These are phyloP conservation scores for Diacronema lutheri DNA, from an alignment of 78 protist species.

Conservation along the genomic window DNA sequence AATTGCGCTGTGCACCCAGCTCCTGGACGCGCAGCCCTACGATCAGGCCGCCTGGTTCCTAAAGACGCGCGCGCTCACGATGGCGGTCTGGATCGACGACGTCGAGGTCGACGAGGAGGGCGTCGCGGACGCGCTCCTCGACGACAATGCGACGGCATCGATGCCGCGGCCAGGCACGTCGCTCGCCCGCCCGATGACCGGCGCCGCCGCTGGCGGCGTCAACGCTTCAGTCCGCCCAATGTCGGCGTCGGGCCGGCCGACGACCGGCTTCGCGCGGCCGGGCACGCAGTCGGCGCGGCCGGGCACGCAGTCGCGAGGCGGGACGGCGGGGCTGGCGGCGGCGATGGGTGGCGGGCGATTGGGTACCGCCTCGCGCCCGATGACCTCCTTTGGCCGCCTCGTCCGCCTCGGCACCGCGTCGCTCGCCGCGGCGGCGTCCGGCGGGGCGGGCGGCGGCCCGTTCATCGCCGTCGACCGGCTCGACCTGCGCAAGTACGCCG, in stretches of 20 bases:
- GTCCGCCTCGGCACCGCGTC: constrained; percentile 86
- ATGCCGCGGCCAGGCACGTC: constrained; percentile 45
- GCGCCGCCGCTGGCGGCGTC: not conserved
- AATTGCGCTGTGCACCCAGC: constrained; percentile 16
- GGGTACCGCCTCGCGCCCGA: constrained; percentile 63
- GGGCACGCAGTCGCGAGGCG: not conserved
- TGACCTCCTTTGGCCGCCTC: constrained; percentile 48
- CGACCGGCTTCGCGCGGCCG: constrained; percentile 78
- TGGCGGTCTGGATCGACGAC: constrained; percentile 48
- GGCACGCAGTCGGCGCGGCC: constrained; percentile 56
- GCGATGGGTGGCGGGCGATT: constrained; percentile 32
- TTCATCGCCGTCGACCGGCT: constrained; percentile 57
- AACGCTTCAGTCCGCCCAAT: constrained; percentile 51
- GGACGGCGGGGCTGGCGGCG: not conserved
- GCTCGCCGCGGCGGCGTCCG: not conserved
- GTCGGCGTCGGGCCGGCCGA: constrained; percentile 64
- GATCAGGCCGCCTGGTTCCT: constrained; percentile 57
- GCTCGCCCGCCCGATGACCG: not conserved
- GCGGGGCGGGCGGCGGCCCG: constrained; percentile 38
- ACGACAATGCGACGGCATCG: constrained; percentile 52
- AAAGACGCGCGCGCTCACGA: constrained; percentile 46
- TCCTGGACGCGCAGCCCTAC: constrained; percentile 7
- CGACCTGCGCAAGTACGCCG: constrained; percentile 63
- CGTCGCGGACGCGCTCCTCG: constrained; percentile 60
- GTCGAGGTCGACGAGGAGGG: constrained; percentile 69